Base-by-base conservation (phyloP, 2,329 filamentous ascomycete genomes). In the Clonostachys byssicola region DNA sequence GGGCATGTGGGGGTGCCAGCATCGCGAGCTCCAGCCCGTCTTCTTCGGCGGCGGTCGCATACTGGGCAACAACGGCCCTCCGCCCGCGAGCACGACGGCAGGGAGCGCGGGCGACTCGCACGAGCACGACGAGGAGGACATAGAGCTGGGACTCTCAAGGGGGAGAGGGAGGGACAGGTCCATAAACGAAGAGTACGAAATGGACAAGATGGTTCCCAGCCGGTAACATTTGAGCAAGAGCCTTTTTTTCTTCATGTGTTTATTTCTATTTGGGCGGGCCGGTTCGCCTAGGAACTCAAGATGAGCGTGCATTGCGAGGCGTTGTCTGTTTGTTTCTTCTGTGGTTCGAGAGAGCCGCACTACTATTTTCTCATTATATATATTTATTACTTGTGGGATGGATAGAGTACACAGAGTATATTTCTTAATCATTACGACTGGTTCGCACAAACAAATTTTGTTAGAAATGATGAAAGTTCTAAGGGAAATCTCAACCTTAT, bases 1-100 rank as follows among this genome's bases (percentile, higher is more conserved):
- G 3, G 92, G 89, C 5, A 86, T 95, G 36, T 97, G 92, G 89
- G 89, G 86, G 4, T 97, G 92, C 63, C 89, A 86, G 60, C 95
- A 91, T 75, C 79, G 92, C 51, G 94, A 99, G 68, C 71, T 99
- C 47, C 79, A 83, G 59, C 92, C 94, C 12, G 95, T 97, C 57
- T 86, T 81, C 49, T 96, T 97, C 61, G 90, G 90, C 17, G 86
- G 86, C 3, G 73, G 65, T 9, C 62, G 65, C 8, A 66, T 65
- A 36, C 61, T 68, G 41, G 60, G 61, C n/a, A 55, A 59, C 14
- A 53, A 55, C 48, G 49, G 55, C 34, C 20, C 49, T 45, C 36
- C 39, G 4, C 40, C 39, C 40, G 40, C 23, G 60, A 49, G 10
- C 53, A 52, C 6, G 53, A 49, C 13, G 52, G 49, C 39, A 56